These are phyloP conservation scores for Flagelloscypha sp. DNA, from an alignment of 768 basidiomycete genomes.

Conservation along the genomic window DNA sequence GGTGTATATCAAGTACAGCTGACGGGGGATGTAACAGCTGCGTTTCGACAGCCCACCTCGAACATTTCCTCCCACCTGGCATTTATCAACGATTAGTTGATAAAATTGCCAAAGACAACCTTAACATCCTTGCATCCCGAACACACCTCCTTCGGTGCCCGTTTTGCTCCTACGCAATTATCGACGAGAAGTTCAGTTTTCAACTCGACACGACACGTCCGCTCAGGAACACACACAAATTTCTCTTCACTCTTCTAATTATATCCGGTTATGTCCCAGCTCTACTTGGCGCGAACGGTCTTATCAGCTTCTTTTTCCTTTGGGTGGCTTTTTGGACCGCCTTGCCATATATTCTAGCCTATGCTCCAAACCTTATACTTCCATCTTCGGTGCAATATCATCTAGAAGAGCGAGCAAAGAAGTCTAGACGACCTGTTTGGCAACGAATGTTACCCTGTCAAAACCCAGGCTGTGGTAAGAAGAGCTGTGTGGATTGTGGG, in stretches of 20 bases:
- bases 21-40: neutral
- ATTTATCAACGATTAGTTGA: neutral
- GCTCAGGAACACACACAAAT: neutral
- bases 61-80: neutral
- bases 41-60: neutral
- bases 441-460: neutral
- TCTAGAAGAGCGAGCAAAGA: too few relatives aligned
- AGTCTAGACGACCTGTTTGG: too few relatives aligned
- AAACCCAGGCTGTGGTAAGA: neutral
- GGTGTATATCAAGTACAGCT: neutral
- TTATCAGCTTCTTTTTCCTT: too few relatives aligned
- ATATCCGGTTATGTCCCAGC: too few relatives aligned
- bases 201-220: neutral
- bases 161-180: constrained; percentile 7
- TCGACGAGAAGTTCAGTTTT: constrained; percentile 4
- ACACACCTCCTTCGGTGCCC: constrained; percentile 5
- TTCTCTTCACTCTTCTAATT: too few relatives aligned
- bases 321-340: too few relatives aligned
- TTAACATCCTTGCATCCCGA: neutral
- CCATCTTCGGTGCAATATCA: too few relatives aligned
- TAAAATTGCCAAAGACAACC: neutral
- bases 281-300: too few relatives aligned
- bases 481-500: neutral
- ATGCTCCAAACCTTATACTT: too few relatives aligned
- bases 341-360: too few relatives aligned